Conservation (phyloP, 441 rosid genomes). For the Manihot esculenta region DNA sequence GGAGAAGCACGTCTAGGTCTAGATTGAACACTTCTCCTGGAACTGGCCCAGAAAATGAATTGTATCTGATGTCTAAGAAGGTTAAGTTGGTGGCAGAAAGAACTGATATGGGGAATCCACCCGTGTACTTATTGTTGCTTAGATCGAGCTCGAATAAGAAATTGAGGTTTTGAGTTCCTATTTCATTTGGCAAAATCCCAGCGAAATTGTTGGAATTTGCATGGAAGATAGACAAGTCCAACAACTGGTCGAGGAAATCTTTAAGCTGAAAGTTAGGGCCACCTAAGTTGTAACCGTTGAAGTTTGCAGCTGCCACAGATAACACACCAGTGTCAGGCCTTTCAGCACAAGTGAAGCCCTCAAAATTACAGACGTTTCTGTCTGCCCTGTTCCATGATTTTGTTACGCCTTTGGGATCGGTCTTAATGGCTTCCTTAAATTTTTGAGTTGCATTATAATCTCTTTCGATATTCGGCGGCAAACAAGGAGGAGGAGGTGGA, state of each 20-base stretch:
- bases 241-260: conserved; percentile 24
- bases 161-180: conserved; percentile 2
- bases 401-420: conserved; percentile 14
- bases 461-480: background rate
- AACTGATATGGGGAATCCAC: conserved; percentile 35
- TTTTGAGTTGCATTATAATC: conserved; percentile 5
- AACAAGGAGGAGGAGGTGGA: background rate
- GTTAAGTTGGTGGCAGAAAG: conserved; percentile 28
- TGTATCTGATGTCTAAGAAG: conserved; percentile 51
- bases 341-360: conserved; percentile 32
- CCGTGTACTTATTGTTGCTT: conserved; percentile 41
- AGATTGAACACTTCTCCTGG: conserved; percentile 34
- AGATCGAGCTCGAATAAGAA: conserved; percentile 48
- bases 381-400: conserved; percentile 24
- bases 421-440: background rate
- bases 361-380: conserved; percentile 31
- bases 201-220: conserved; percentile 43
- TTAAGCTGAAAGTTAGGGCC: conserved; percentile 22
- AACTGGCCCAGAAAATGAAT: conserved; percentile 30
- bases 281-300: conserved; percentile 31
- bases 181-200: conserved; percentile 19
- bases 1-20: conserved; percentile 44
- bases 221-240: conserved; percentile 44
- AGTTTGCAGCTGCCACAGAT: conserved; percentile 39
- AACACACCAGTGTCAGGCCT: conserved; percentile 20